phyloP scores from a whole-genome alignment of 176 grass and related monocot genomes.

The Musa troglodytarum region DNA sequence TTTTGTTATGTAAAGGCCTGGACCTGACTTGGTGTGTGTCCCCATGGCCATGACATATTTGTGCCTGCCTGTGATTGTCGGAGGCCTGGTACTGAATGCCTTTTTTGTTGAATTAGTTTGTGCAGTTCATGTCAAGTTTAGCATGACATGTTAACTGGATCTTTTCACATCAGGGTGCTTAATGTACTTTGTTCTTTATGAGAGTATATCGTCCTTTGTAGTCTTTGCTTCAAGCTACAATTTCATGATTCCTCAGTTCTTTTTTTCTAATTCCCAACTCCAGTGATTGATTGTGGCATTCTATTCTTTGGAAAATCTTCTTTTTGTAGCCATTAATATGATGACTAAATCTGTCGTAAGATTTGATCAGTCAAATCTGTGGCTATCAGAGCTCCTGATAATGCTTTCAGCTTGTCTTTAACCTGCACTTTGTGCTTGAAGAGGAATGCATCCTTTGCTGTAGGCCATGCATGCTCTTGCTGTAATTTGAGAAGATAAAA shows the following conservation, averaged over 20 bases:
- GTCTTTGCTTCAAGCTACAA: background rate
- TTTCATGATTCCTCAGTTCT: background rate
- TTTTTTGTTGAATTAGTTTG: too few relatives aligned
- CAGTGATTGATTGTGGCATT: background rate
- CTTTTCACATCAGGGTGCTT: background rate
- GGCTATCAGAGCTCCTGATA: too few relatives aligned
- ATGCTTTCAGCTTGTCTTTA: too few relatives aligned
- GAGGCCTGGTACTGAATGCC: too few relatives aligned
- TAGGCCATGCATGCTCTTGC: too few relatives aligned
- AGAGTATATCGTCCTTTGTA: background rate
- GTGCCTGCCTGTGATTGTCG: background rate
- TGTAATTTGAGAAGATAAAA: too few relatives aligned
- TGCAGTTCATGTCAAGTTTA: too few relatives aligned
- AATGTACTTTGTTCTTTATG: background rate
- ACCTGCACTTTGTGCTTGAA: background rate
- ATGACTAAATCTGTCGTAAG: too few relatives aligned
- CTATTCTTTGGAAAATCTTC: background rate
- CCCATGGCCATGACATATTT: background rate
- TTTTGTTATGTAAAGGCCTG: constrained; percentile 26
- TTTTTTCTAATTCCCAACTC: background rate
- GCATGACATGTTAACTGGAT: background rate
- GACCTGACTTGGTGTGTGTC: constrained; percentile 17
- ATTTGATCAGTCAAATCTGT: too few relatives aligned
- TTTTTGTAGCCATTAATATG: background rate
- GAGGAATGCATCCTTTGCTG: too few relatives aligned